These are phyloP conservation scores for Alternaria consortialis DNA, from an alignment of 2,329 filamentous ascomycete genomes.

Conservation along the genomic window DNA sequence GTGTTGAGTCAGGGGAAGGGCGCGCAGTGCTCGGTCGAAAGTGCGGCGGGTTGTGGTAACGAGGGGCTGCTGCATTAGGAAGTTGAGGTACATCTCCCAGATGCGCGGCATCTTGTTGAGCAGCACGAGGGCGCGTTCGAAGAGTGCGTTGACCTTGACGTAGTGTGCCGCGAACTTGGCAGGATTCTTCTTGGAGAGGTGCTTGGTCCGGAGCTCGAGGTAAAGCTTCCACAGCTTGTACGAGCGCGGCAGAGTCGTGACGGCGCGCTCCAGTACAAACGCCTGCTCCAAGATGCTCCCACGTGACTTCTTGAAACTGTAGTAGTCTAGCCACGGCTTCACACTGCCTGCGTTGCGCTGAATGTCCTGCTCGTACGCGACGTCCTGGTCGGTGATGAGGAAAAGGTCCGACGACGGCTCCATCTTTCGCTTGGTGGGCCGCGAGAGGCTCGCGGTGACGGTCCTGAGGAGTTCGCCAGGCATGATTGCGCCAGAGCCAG, in stretches of 20 bases:
- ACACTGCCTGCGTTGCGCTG: slow-evolving; percentile 83
- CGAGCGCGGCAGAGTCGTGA: slow-evolving; percentile 86
- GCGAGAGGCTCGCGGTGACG: slow-evolving; percentile 46
- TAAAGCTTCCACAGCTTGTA: slow-evolving; percentile 99
- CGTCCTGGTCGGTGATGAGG: slow-evolving; percentile 81
- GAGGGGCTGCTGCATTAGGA: slow-evolving; percentile 89
- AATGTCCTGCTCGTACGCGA: slow-evolving; percentile 95
- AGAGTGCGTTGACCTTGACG: slow-evolving; percentile 92
- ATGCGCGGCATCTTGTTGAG: slow-evolving; percentile 99
- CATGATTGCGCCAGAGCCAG: slow-evolving; percentile 50
- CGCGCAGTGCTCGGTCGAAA: slow-evolving; percentile 91
- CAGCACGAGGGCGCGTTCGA: slow-evolving; percentile 89
- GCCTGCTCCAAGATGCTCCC: slow-evolving; percentile 87
- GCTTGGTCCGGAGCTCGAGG: slow-evolving; percentile 81
- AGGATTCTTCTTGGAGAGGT: slow-evolving; percentile 83
- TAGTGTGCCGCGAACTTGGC: slow-evolving; percentile 82
- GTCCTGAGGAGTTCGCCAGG: slow-evolving; percentile 55
- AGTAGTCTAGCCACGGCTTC: slow-evolving; percentile 95
- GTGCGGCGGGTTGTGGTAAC: slow-evolving; percentile 85
- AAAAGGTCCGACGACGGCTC: slow-evolving; percentile 49
- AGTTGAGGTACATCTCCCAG: slow-evolving; percentile 96
- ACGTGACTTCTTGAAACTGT: slow-evolving; percentile 88
- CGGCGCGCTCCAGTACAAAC: slow-evolving; percentile 88
- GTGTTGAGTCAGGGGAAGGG: slow-evolving; percentile 92
- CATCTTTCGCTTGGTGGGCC: slow-evolving; percentile 49